phyloP scores from a whole-genome alignment of 176 grass and related monocot species.

The Ampelocalamus luodianensis region DNA sequence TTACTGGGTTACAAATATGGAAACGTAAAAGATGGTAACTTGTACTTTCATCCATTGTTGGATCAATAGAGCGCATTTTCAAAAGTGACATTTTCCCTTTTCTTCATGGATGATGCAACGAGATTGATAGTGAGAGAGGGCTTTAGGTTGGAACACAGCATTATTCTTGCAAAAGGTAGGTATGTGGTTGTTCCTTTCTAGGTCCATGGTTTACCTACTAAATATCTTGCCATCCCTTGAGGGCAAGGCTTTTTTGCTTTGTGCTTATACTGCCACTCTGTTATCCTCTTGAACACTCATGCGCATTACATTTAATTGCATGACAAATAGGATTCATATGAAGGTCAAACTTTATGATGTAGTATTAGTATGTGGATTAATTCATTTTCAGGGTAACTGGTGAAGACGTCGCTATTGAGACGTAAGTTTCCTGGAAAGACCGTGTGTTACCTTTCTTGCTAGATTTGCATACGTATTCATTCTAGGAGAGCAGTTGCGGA shows the following conservation, averaged over 20 bases:
- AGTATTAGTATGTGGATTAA: neutral
- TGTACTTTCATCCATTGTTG: neutral
- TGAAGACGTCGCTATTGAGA: neutral
- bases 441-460: neutral
- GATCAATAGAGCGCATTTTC: slow-evolving; percentile 11
- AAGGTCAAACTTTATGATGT: slow-evolving; percentile 23
- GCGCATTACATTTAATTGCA: neutral
- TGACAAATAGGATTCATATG: neutral
- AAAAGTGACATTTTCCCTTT: slow-evolving; percentile 21
- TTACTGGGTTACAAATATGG: neutral
- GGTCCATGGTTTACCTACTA: slow-evolving; percentile 91
- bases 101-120: slow-evolving; percentile 46
- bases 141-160: slow-evolving; percentile 61
- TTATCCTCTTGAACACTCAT: slow-evolving; percentile 30
- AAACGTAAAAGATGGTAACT: slow-evolving; percentile 1
- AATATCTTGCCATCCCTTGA: slow-evolving; percentile 72
- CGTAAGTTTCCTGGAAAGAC: slow-evolving; percentile 20
- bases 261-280: slow-evolving; percentile 16
- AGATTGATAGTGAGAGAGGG: slow-evolving; percentile 49
- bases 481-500: slow-evolving; percentile 25
- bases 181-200: slow-evolving; percentile 77
- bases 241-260: slow-evolving; percentile 52
- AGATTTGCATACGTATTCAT: neutral
- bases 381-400: neutral
- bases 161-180: slow-evolving; percentile 64